These are phyloP conservation scores for Russula sp. DNA, from an alignment of 768 basidiomycete genomes.

Conservation along the genomic window DNA sequence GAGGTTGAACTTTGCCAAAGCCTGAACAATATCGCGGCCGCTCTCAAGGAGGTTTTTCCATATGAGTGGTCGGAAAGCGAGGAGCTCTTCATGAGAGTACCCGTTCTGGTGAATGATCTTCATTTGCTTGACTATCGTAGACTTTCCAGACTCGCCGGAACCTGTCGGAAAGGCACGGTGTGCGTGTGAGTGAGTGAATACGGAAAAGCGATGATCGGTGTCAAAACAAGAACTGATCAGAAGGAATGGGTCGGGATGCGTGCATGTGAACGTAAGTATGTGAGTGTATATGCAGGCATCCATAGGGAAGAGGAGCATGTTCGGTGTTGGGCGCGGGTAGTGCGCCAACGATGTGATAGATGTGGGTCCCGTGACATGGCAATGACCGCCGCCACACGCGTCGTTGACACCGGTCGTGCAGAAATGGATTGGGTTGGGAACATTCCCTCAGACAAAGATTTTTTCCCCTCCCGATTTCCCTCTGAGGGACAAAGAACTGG, in stretches of 20 bases:
- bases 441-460: not conserved
- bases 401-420: not conserved
- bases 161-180: constrained; percentile 46
- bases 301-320: not conserved
- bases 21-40: constrained; percentile 79
- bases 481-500: not conserved
- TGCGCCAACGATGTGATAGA: too few relatives aligned
- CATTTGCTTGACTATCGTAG: constrained; percentile 98
- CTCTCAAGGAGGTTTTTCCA: constrained; percentile 87
- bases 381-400: not conserved
- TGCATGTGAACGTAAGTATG: not conserved
- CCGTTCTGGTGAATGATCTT: constrained; percentile 96
- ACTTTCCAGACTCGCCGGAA: constrained; percentile 93
- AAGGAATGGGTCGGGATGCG: not conserved
- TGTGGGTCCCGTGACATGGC: constrained; percentile 9
- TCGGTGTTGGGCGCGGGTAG: constrained; percentile 5
- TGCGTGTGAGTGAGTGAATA: constrained; percentile 3
- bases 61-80: constrained; percentile 72
- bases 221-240: constrained; percentile 1
- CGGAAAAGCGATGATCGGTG: constrained; percentile 3
- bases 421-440: too few relatives aligned
- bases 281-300: not conserved
- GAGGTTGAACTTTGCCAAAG: constrained; percentile 81
- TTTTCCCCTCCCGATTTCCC: not conserved
- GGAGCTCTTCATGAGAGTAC: constrained; percentile 74